A percentile compares a stretch with the other conserved stretches of the same genome.
phyloP scores from a whole-genome alignment of 768 basidiomycete genomes.

The Kwoniella sp. region DNA sequence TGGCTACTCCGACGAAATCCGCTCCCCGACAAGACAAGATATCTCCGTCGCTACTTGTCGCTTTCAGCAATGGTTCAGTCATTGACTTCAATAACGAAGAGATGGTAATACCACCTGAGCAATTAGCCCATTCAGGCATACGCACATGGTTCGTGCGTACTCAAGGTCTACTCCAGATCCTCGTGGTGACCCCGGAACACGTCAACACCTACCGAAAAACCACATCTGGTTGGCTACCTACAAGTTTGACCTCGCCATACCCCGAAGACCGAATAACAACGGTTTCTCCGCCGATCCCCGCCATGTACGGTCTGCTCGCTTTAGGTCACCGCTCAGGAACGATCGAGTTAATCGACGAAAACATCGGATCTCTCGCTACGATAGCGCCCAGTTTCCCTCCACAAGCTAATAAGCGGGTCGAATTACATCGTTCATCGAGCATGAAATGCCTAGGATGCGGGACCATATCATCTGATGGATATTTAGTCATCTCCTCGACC shows the following conservation, averaged over 20 bases:
- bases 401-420: conserved; percentile 65
- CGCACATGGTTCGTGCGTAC: conserved; percentile 8
- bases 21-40: background rate
- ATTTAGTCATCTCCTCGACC: conserved; percentile 69
- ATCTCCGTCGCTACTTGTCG: conserved; percentile 9
- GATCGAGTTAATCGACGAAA: conserved; percentile 34
- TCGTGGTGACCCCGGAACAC: background rate
- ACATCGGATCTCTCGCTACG: conserved; percentile 58
- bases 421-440: conserved; percentile 62
- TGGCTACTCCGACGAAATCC: background rate
- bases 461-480: conserved; percentile 67
- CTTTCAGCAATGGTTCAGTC: background rate
- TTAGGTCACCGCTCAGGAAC: conserved; percentile 25
- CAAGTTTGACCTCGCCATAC: background rate
- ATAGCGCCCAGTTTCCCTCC: conserved; percentile 61
- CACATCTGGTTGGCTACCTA: conserved; percentile 10
- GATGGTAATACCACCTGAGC: background rate
- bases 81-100: background rate
- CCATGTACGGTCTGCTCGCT: conserved; percentile 12
- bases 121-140: background rate
- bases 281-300: conserved; percentile 1
- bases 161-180: background rate
- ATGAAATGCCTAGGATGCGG: conserved; percentile 72
- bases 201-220: conserved; percentile 7
- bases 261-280: conserved; percentile 16